Conservation (phyloP, 1,284 basidiomycete species). For the Hemileia vastatrix region DNA sequence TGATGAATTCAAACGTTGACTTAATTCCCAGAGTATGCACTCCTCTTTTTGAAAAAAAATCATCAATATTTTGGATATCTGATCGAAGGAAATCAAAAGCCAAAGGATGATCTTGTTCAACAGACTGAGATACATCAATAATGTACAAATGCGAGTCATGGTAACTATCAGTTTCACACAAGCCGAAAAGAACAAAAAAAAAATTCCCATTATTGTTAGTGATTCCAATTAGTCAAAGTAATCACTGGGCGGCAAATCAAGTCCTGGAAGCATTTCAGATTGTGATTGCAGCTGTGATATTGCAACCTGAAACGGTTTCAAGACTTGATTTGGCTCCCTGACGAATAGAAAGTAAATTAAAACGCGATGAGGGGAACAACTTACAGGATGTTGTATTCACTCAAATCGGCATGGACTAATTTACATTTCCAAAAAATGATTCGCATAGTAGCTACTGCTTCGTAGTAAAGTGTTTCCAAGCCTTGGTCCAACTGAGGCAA, state of each 20-base stretch:
- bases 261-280: no score
- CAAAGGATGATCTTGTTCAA: conserved; percentile 94
- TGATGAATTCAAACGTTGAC: conserved; percentile 78
- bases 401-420: conserved; percentile 93
- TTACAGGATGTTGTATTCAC: conserved; percentile 95
- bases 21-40: conserved; percentile 68
- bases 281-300: no score
- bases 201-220: not conserved
- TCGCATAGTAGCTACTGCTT: conserved; percentile 69
- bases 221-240: not conserved
- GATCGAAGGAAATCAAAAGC: conserved; percentile 91
- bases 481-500: conserved; percentile 50
- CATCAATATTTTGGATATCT: conserved; percentile 86
- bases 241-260: not conserved
- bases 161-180: conserved; percentile 43
- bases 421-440: conserved; percentile 81
- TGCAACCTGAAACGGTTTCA: not conserved
- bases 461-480: conserved; percentile 60
- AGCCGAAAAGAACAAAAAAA: not conserved
- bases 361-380: conserved; percentile 44
- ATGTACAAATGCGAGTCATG: conserved; percentile 66
- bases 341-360: not conserved
- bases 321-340: not conserved
- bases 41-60: conserved; percentile 73
- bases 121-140: conserved; percentile 97